phyloP scores from a whole-genome alignment of 2,329 filamentous ascomycete genomes.

The Alternaria incomplexa region DNA sequence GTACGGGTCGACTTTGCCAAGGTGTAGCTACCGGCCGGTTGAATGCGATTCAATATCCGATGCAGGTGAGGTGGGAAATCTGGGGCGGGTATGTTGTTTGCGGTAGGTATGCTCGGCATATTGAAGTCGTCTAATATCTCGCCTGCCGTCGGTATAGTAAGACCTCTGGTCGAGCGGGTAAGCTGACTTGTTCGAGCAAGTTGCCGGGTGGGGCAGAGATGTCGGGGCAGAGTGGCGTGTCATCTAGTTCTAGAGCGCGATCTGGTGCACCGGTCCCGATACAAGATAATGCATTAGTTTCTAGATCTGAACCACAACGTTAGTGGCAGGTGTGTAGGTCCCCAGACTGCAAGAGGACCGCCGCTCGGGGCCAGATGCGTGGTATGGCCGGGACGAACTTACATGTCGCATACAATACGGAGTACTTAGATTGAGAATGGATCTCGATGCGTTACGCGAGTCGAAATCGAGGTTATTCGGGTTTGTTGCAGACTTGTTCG shows the following conservation, averaged over 20 bases:
- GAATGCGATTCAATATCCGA: constrained; percentile 33
- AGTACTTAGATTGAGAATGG: not conserved
- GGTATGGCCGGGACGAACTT: not conserved
- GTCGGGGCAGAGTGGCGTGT: not conserved
- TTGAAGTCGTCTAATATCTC: not conserved
- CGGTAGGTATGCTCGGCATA: constrained; percentile 3
- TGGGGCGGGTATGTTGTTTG: constrained; percentile 1
- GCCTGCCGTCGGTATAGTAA: not conserved
- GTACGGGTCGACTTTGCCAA: constrained; percentile 1
- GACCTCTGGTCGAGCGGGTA: not conserved
- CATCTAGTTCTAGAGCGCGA: not conserved
- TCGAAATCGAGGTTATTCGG: not conserved
- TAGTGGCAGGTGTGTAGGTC: not conserved
- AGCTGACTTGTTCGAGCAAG: not conserved
- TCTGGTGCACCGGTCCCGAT: not conserved
- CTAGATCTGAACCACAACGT: not conserved
- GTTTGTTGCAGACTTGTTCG: not conserved
- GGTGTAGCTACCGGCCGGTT: constrained; percentile 24
- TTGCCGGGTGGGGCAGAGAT: not conserved
- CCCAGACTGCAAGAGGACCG: not conserved
- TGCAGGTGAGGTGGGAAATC: constrained; percentile 20
- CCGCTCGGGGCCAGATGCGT: not conserved
- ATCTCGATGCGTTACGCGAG: not conserved
- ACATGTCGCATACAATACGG: not conserved
- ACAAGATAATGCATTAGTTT: not conserved